These are phyloP conservation scores for Leishmania martiniquensis DNA, from an alignment of 208 protist species.

Conservation along the genomic window DNA sequence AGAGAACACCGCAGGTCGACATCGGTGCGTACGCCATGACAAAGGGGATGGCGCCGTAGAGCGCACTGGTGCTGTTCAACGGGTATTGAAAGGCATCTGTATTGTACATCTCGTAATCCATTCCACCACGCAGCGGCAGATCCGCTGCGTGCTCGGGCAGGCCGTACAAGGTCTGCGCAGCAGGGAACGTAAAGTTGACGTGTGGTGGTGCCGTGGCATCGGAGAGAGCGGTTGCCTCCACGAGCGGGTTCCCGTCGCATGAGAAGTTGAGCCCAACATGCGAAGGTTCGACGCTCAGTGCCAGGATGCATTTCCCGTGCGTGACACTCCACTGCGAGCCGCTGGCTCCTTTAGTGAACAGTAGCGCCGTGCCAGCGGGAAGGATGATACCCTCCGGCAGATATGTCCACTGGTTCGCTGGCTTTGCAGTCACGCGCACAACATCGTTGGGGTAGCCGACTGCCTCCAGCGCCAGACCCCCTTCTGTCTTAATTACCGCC, in stretches of 20 bases:
- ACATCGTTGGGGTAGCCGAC: conserved; percentile 38
- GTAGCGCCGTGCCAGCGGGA: background rate
- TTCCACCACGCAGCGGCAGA: conserved; percentile 75
- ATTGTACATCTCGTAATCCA: conserved; percentile 97
- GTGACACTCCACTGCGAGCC: conserved; percentile 17
- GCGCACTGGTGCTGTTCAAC: conserved; percentile 91
- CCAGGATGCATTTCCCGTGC: conserved; percentile 39
- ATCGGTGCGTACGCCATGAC: conserved; percentile 86
- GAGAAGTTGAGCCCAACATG: conserved; percentile 23
- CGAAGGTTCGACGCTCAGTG: background rate
- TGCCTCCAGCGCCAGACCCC: conserved; percentile 21
- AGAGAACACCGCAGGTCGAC: conserved; percentile 88
- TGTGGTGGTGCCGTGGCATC: conserved; percentile 7
- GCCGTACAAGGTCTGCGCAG: conserved; percentile 91
- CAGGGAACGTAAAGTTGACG: conserved; percentile 54
- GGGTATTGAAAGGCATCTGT: conserved; percentile 98
- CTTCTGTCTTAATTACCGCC: conserved; percentile 10
- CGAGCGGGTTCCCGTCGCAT: conserved; percentile 21
- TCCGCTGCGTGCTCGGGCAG: conserved; percentile 96
- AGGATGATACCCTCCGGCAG: conserved; percentile 37
- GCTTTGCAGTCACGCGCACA: conserved; percentile 47
- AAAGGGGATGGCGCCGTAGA: conserved; percentile 98
- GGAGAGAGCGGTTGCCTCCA: conserved; percentile 10
- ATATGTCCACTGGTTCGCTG: conserved; percentile 37
- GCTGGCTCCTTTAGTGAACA: background rate